Base-by-base conservation (phyloP, 1,139 yeast species). In the Yamadazyma conglobata region DNA sequence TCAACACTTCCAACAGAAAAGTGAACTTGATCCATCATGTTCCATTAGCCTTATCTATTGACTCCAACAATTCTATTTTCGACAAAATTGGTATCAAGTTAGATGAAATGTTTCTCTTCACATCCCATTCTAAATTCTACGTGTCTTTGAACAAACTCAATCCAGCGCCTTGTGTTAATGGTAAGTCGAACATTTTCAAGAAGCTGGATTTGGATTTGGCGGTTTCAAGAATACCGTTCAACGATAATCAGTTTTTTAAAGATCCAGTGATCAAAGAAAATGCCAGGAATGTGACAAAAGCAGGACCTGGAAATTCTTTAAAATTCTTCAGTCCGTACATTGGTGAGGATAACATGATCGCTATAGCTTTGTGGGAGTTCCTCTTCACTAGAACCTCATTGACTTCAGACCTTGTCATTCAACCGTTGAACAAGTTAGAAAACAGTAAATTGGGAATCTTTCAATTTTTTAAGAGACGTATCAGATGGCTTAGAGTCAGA, bases 261-360 rank as follows among this genome's bases (percentile, higher is more conserved):
- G 64, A 60, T 16, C 37, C 40, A 1, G 40, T 48, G 7, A 65
- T 65, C 10, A 50, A 54, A 25, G 39, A 44, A 19, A 65, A 58
- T 32, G 72, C 73, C 2, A 42, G 42, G 22, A 32, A 46, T 13
- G 51, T 52, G 29, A 42, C 61, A 1, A 37, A 48, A 3, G 33
- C 53, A 25, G 71, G 72, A 2, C 53, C 61, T 0, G 93, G 95
- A 0, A 60, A 65, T 33, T 51, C 65, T 5, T 65, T 88, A 31
- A 70, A 77, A 35, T 75, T 78, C 39, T 87, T 88, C 55, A 78
- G 95, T 6, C 65, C 79, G 37, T 88, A 81, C 53, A 87, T 88
- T 48, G 95, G 95, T 3, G 96, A 87, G 50, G 96, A 87, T 55
- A 87, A 87, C 53, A 84, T 87, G 94, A 86, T 87, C 42, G 95